Percentiles rank a stretch among this genome's conserved stretches.
phyloP scores from a whole-genome alignment of 208 protist species.

The Trypanosoma caninum region DNA sequence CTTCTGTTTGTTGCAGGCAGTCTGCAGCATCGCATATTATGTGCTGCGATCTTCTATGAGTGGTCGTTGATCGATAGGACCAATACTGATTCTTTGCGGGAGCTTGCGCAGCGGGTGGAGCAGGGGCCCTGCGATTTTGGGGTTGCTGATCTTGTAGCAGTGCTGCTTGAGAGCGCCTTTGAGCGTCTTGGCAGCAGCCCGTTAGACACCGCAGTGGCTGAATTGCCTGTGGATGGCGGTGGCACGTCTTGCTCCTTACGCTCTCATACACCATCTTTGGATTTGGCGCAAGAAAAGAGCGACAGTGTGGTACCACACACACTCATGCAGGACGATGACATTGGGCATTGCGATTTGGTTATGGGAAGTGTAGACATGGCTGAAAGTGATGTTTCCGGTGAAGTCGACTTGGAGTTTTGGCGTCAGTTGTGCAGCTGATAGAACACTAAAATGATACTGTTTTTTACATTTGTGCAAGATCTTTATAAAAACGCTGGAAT shows the following conservation, averaged over 20 bases:
- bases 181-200: slow-evolving; percentile 6
- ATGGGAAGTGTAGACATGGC: neutral
- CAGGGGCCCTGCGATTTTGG: neutral
- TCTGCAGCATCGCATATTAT: slow-evolving; percentile 10
- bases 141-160: slow-evolving; percentile 2
- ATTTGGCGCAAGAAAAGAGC: neutral
- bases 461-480: too few species aligned
- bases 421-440: slow-evolving; percentile 20
- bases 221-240: neutral
- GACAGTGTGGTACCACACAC: neutral
- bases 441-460: neutral
- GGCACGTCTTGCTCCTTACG: neutral
- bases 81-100: slow-evolving; percentile 6
- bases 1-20: slow-evolving; percentile 8
- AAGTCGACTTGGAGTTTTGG: slow-evolving; percentile 27
- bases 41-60: slow-evolving; percentile 24
- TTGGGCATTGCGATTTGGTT: neutral
- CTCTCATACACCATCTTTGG: too few species aligned
- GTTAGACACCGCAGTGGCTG: slow-evolving; percentile 1
- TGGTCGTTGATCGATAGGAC: slow-evolving; percentile 25
- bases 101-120: slow-evolving; percentile 8
- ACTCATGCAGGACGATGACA: neutral
- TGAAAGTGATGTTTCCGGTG: neutral
- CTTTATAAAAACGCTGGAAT: too few species aligned
- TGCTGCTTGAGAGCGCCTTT: slow-evolving; percentile 5